These are phyloP conservation scores for Carnegiea gigantea DNA, from an alignment of 179 eudicot genomes.

Conservation along the genomic window DNA sequence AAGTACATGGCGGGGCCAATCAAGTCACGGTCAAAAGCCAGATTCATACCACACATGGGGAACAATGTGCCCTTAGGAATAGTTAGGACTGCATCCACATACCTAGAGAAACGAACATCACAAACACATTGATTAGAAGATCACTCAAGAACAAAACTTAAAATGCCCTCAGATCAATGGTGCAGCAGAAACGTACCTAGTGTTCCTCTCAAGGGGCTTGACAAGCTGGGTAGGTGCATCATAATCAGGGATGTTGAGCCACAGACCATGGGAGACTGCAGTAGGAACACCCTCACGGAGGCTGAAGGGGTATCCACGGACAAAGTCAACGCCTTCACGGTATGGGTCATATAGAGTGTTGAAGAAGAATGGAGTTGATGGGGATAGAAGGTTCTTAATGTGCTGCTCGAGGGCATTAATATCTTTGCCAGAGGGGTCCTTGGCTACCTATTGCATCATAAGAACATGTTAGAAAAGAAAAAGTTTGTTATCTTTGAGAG, in stretches of 20 bases:
- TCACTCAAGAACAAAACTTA: too few relatives aligned
- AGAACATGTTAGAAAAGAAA: too few relatives aligned
- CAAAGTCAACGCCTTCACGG: slow-evolving; percentile 79
- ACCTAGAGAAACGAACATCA: slow-evolving; percentile 35
- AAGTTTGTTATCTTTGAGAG: too few relatives aligned
- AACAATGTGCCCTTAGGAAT: slow-evolving; percentile 87
- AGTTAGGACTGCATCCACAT: slow-evolving; percentile 87
- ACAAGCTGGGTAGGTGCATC: slow-evolving; percentile 98
- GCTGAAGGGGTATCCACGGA: slow-evolving; percentile 90
- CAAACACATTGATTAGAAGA: background rate
- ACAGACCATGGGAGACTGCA: slow-evolving; percentile 91
- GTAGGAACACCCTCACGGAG: slow-evolving; percentile 86
- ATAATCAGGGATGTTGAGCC: slow-evolving; percentile 97
- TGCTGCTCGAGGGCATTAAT: slow-evolving; percentile 87
- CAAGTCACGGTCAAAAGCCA: slow-evolving; percentile 84
- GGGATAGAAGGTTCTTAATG: slow-evolving; percentile 75
- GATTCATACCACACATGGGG: slow-evolving; percentile 98
- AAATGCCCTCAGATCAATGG: background rate
- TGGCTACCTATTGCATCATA: slow-evolving; percentile 60
- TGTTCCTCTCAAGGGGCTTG: slow-evolving; percentile 91
- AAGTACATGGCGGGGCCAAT: slow-evolving; percentile 99
- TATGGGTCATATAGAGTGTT: slow-evolving; percentile 90
- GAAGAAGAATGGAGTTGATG: slow-evolving; percentile 84
- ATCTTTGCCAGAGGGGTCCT: slow-evolving; percentile 78
- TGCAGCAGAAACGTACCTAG: slow-evolving; percentile 38